Percentiles rank a stretch among this genome's conserved stretches.
Evolutionary conservation across 1,284 basidiomycete species (phyloP).

Genomic region (Ceratobasidium sp.): DNA sequence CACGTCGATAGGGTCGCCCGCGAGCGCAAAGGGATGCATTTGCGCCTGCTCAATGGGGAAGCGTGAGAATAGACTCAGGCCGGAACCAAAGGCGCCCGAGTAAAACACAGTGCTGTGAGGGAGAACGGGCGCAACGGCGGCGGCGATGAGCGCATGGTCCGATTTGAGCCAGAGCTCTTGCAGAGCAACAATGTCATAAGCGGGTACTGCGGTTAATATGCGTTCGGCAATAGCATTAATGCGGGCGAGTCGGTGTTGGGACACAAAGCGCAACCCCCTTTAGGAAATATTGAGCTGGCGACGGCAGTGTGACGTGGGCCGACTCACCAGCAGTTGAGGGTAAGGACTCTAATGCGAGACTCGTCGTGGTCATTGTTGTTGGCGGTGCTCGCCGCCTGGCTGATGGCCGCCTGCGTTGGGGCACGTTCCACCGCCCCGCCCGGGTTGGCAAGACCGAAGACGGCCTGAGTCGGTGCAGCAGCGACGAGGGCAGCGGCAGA

Average conservation of each 20-base stretch:
- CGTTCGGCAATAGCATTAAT: slow-evolving; percentile 77
- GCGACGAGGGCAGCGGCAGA: slow-evolving; percentile 6
- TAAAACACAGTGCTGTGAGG: slow-evolving; percentile 93
- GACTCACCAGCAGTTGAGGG: slow-evolving; percentile 83
- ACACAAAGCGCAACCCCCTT: slow-evolving; percentile 91
- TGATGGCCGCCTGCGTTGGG: slow-evolving; percentile 29
- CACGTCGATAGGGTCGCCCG: slow-evolving; percentile 93
- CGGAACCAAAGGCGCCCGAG: slow-evolving; percentile 96
- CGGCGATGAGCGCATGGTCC: slow-evolving; percentile 83
- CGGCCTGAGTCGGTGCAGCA: slow-evolving; percentile 31
- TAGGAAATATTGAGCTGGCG: slow-evolving; percentile 30
- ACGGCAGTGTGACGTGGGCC: not conserved
- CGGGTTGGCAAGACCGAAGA: slow-evolving; percentile 12
- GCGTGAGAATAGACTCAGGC: slow-evolving; percentile 89
- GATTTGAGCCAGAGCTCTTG: slow-evolving; percentile 96
- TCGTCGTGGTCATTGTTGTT: slow-evolving; percentile 18
- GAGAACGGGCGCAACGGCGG: slow-evolving; percentile 67
- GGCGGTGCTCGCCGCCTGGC: not conserved
- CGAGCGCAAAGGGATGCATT: slow-evolving; percentile 88
- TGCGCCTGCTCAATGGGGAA: slow-evolving; percentile 84
- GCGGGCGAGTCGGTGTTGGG: slow-evolving; percentile 79
- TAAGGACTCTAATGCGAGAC: slow-evolving; percentile 68
- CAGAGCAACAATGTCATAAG: slow-evolving; percentile 89
- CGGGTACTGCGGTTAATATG: slow-evolving; percentile 62
- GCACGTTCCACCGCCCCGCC: not conserved